These are phyloP conservation scores for Paraglomus brasilianum DNA, from an alignment of 192 early-diverging fungal species.

Conservation along the genomic window DNA sequence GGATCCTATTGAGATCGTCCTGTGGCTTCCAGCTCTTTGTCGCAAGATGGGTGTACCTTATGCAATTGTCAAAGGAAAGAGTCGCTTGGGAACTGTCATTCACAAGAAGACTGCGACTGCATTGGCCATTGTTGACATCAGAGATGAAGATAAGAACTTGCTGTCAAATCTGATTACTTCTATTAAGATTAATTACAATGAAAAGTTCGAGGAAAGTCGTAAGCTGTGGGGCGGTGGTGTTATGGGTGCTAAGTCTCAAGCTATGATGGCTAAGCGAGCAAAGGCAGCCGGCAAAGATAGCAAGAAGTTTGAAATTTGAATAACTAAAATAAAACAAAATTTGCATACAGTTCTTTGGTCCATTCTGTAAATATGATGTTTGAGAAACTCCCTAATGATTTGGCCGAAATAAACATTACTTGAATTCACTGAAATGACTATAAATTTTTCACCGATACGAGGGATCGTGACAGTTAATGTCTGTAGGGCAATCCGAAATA, in stretches of 20 bases:
- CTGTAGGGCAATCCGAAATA: too few relatives aligned
- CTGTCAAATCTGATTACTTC: conserved; percentile 84
- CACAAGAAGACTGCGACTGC: conserved; percentile 99
- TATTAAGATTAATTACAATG: conserved; percentile 94
- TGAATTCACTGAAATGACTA: too few relatives aligned
- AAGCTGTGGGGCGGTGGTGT: conserved; percentile 98
- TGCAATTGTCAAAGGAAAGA: conserved; percentile 99
- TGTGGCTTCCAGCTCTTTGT: conserved; percentile 99
- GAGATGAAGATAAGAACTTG: conserved; percentile 92
- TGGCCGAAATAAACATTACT: too few relatives aligned
- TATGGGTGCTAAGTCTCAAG: conserved; percentile 91
- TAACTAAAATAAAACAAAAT: too few relatives aligned
- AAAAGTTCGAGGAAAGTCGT: conserved; percentile 90
- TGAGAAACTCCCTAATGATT: too few relatives aligned
- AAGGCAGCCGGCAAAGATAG: conserved; percentile 20
- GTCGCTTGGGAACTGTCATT: conserved; percentile 96
- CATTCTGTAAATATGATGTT: too few relatives aligned
- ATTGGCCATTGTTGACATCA: conserved; percentile 90
- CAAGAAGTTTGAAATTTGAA: conserved; percentile 5
- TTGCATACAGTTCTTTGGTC: too few relatives aligned
- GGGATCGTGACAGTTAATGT: too few relatives aligned
- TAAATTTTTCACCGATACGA: too few relatives aligned
- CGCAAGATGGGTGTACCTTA: conserved; percentile 99
- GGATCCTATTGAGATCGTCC: conserved; percentile 98
- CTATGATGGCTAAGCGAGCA: conserved; percentile 71